These are phyloP conservation scores for Pythium volutum DNA, from an alignment of 352 stramenopile genomes.

Conservation along the genomic window DNA sequence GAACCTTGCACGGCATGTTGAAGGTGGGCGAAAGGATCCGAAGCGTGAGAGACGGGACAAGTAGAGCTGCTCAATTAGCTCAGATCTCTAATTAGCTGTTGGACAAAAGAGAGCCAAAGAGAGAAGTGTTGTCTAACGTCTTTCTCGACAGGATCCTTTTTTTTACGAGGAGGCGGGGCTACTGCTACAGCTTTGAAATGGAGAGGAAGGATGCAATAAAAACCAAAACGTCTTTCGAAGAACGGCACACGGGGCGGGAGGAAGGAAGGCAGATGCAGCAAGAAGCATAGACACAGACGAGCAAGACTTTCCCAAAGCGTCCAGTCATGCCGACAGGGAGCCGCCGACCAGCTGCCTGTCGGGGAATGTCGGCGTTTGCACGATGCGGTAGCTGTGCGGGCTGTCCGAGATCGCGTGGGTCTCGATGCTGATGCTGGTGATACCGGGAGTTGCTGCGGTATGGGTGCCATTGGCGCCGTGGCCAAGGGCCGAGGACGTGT, in stretches of 20 bases:
- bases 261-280: not conserved
- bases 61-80: not conserved
- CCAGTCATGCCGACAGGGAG: constrained; percentile 26
- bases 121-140: not conserved
- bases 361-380: constrained; percentile 60
- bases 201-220: not conserved
- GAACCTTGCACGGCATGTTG: not conserved
- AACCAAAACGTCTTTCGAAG: not conserved
- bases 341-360: constrained; percentile 30
- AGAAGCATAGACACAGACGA: not conserved
- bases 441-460: not conserved
- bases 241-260: not conserved
- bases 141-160: not conserved
- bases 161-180: not conserved
- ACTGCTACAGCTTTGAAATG: constrained; percentile 10
- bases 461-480: constrained; percentile 1
- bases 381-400: constrained; percentile 47
- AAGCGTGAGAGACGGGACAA: no score
- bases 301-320: not conserved
- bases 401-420: constrained; percentile 30
- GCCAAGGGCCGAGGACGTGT: not conserved
- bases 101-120: no score
- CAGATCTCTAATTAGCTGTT: no score
- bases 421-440: constrained; percentile 24
- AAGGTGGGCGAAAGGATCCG: no score